Percentiles rank a stretch among this genome's conserved stretches.
Evolutionary conservation across 768 basidiomycete genomes (phyloP).

Genomic region (Xerocomellus intermedius): DNA sequence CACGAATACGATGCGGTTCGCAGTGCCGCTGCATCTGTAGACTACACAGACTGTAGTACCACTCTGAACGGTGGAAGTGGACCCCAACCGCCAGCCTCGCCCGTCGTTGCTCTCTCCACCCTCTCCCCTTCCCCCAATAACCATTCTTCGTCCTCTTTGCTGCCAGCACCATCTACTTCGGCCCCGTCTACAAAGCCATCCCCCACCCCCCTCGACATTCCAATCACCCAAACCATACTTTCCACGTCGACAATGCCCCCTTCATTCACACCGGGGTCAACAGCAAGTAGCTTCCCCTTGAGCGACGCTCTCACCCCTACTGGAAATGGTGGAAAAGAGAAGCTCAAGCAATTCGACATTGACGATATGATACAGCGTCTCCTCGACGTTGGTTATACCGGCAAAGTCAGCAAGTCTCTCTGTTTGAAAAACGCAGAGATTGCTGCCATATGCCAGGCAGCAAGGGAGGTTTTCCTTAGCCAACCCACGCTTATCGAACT

Average conservation of each 20-base stretch:
- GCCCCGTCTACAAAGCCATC: constrained; percentile 37
- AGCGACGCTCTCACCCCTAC: constrained; percentile 35
- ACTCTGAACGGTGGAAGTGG: constrained; percentile 42
- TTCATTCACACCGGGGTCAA: constrained; percentile 52
- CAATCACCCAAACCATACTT: constrained; percentile 81
- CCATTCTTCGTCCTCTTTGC: constrained; percentile 41
- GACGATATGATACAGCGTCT: constrained; percentile 98
- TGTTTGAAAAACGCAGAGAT: constrained; percentile 97
- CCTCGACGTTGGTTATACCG: constrained; percentile 94
- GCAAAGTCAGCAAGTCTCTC: constrained; percentile 95
- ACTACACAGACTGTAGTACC: constrained; percentile 32
- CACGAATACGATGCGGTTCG: constrained; percentile 35
- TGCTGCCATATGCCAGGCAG: constrained; percentile 89
- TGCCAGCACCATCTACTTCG: constrained; percentile 17
- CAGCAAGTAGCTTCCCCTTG: constrained; percentile 38
- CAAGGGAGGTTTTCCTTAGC: constrained; percentile 91
- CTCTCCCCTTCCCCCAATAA: constrained; percentile 39
- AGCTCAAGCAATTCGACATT: constrained; percentile 76
- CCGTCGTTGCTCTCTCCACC: constrained; percentile 35
- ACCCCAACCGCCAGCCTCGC: constrained; percentile 33
- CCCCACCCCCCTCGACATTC: constrained; percentile 70
- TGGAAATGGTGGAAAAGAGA: constrained; percentile 51
- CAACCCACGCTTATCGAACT: constrained; percentile 98
- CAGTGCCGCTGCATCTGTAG: constrained; percentile 33
- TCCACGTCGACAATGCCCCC: constrained; percentile 56